Evolutionary conservation across 768 basidiomycete species (phyloP).

Genomic region (Mycena capillaripes): DNA sequence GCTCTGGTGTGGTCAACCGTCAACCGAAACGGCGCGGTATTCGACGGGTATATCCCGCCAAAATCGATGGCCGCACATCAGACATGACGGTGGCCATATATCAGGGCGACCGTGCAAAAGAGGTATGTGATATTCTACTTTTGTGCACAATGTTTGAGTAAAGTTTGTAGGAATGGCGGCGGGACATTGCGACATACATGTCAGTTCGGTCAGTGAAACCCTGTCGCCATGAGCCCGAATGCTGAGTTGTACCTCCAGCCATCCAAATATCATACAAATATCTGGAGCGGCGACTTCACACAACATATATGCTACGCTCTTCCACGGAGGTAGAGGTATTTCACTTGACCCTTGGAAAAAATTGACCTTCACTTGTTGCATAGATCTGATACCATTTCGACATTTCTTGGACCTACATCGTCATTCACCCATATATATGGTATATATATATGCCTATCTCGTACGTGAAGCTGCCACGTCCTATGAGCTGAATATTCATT

Average conservation of each 20-base stretch:
- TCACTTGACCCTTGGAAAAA: background rate
- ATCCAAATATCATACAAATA: constrained; percentile 10
- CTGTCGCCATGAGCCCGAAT: background rate
- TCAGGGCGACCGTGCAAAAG: background rate
- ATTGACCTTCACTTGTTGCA: background rate
- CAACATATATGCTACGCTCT: no score
- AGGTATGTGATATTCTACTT: background rate
- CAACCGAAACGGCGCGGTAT: no score
- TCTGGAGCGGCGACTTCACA: background rate
- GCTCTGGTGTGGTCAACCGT: no score
- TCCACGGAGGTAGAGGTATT: constrained; percentile 3
- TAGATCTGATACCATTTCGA: background rate
- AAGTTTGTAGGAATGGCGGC: background rate
- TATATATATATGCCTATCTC: background rate
- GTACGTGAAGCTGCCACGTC: background rate
- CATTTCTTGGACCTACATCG: background rate
- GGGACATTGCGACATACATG: no score
- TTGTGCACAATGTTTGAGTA: background rate
- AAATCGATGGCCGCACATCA: no score
- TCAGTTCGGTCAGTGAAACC: background rate
- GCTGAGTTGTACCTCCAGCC: background rate
- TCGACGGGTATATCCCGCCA: no score
- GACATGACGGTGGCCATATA: no score
- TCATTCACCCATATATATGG: background rate
- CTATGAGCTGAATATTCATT: background rate